These are phyloP conservation scores for Curvularia hawaiiensis DNA, from an alignment of 2,329 filamentous ascomycete genomes.

Conservation along the genomic window DNA sequence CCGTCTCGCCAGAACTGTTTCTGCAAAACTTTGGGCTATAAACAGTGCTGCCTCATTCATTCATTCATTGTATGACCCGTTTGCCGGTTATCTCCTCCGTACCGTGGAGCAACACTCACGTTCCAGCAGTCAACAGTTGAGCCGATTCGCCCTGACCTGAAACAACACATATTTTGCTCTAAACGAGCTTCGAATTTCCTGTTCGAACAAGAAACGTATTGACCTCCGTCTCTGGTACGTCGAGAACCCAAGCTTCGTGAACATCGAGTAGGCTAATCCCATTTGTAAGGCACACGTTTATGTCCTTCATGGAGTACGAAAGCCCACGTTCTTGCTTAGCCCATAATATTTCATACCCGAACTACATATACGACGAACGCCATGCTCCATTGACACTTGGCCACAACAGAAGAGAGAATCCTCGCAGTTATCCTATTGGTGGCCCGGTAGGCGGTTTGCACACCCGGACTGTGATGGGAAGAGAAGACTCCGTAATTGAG, in stretches of 20 bases:
- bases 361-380: conserved; percentile 35
- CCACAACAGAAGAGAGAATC: conserved; percentile 29
- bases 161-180: not conserved
- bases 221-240: conserved; percentile 3
- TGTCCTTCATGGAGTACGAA: conserved; percentile 24
- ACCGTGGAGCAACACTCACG: conserved; percentile 6
- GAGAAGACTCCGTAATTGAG: conserved; percentile 40
- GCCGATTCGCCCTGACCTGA: not conserved
- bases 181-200: not conserved
- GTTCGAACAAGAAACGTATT: not conserved
- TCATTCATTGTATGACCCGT: conserved; percentile 12
- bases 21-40: conserved; percentile 22
- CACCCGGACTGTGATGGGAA: conserved; percentile 10
- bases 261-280: not conserved
- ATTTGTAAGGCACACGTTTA: conserved; percentile 4
- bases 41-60: conserved; percentile 17
- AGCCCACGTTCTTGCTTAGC: conserved; percentile 23
- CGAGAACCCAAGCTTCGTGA: not conserved
- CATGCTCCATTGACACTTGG: conserved; percentile 26
- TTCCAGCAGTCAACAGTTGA: not conserved
- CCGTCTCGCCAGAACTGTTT: not conserved
- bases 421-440: conserved; percentile 33
- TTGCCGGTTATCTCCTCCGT: conserved; percentile 7
- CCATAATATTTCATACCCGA: conserved; percentile 14
- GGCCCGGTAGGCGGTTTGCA: conserved; percentile 27